Evolutionary conservation across 2,329 filamentous ascomycete genomes (phyloP).

Genomic region (Curvularia lunata): DNA sequence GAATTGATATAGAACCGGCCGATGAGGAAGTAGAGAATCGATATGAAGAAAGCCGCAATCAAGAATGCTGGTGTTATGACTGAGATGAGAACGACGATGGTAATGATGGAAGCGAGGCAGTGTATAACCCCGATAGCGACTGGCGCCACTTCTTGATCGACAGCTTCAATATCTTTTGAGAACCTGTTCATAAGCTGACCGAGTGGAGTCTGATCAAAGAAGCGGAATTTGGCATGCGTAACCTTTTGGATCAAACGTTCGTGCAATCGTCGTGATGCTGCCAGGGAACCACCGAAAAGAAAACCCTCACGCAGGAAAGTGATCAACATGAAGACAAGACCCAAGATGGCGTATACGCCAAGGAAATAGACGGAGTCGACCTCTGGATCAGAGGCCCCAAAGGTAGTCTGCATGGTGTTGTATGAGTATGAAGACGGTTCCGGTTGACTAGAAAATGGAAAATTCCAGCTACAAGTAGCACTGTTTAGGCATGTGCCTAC

Average conservation of each 20-base stretch:
- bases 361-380: constrained; percentile 88
- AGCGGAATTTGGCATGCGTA: constrained; percentile 90
- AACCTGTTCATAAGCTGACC: constrained; percentile 98
- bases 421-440: constrained; percentile 43
- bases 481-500: constrained; percentile 57
- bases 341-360: constrained; percentile 79
- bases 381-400: constrained; percentile 52
- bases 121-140: constrained; percentile 80
- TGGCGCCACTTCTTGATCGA: constrained; percentile 95
- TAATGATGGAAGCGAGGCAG: constrained; percentile 72
- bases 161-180: constrained; percentile 92
- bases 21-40: constrained; percentile 78
- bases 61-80: constrained; percentile 90
- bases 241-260: constrained; percentile 77
- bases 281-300: constrained; percentile 89
- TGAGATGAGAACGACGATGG: constrained; percentile 87
- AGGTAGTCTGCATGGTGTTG: constrained; percentile 50
- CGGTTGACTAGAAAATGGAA: constrained; percentile 39
- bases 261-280: constrained; percentile 86
- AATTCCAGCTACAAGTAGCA: constrained; percentile 58
- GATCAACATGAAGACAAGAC: constrained; percentile 76
- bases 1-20: constrained; percentile 88
- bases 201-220: constrained; percentile 95
- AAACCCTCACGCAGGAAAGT: constrained; percentile 84
- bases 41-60: constrained; percentile 85